A percentile compares a stretch with the other conserved stretches of the same genome.
These are phyloP conservation scores for Kuraishia hungarica DNA, from an alignment of 805 yeast species.

Conservation along the genomic window DNA sequence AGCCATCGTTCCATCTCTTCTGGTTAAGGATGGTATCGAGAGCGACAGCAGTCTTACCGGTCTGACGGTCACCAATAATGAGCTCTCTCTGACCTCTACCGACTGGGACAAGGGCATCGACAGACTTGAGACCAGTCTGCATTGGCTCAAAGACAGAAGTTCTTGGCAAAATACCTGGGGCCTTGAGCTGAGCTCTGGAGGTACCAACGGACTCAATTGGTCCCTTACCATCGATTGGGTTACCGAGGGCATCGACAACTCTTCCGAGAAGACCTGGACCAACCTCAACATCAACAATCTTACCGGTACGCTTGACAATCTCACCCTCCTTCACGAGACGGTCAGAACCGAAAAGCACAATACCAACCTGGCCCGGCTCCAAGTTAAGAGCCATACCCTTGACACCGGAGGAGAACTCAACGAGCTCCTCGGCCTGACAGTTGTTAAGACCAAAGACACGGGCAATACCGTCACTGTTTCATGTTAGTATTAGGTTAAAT, in stretches of 20 bases:
- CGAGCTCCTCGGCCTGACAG: slow-evolving; percentile 99
- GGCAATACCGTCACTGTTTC: slow-evolving; percentile 96
- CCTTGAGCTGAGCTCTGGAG: slow-evolving; percentile 97
- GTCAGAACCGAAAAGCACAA: slow-evolving; percentile 99
- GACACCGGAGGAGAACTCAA: slow-evolving; percentile 98
- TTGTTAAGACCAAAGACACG: slow-evolving; percentile 99
- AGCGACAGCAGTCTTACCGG: slow-evolving; percentile 99
- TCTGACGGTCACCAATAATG: slow-evolving; percentile 99
- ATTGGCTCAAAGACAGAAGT: slow-evolving; percentile 97
- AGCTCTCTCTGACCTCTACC: slow-evolving; percentile 99
- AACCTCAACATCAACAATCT: slow-evolving; percentile 98
- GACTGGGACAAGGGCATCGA: slow-evolving; percentile 97
- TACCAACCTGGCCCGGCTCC: slow-evolving; percentile 99
- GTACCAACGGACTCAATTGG: slow-evolving; percentile 81
- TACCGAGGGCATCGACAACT: slow-evolving; percentile 98
- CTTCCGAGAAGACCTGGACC: slow-evolving; percentile 98
- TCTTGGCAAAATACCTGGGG: slow-evolving; percentile 99
- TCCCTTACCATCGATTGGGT: slow-evolving; percentile 99
- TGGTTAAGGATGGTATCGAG: slow-evolving; percentile 97
- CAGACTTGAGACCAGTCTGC: slow-evolving; percentile 99
- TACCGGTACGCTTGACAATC: slow-evolving; percentile 98
- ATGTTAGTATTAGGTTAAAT: slow-evolving; percentile 7
- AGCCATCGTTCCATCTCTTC: slow-evolving; percentile 96
- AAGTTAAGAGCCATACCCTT: slow-evolving; percentile 99
- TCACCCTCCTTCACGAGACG: slow-evolving; percentile 98